A percentile compares a stretch with the other conserved stretches of the same genome.
phyloP scores from a whole-genome alignment of 352 stramenopile genomes.

The Globisporangium splendens region DNA sequence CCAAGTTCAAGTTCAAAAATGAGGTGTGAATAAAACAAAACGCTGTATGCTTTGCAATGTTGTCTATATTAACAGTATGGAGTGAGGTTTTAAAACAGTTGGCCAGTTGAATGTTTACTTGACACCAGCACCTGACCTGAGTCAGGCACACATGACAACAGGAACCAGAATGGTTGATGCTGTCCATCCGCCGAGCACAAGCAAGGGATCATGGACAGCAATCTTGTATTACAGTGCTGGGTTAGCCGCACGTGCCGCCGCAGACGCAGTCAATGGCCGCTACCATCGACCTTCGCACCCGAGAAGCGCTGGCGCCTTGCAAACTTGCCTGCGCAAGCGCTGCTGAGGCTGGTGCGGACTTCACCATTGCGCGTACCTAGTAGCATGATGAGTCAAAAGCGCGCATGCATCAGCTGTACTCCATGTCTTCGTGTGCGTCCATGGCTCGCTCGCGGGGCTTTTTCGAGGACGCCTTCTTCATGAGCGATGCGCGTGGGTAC shows the following conservation, averaged over 20 bases:
- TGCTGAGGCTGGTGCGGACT: too few relatives aligned
- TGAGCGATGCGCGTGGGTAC: conserved; percentile 31
- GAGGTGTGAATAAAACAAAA: not conserved
- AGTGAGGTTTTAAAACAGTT: not conserved
- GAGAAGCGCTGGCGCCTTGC: too few relatives aligned
- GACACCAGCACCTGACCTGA: not conserved
- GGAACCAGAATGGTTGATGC: not conserved
- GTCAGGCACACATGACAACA: too few relatives aligned
- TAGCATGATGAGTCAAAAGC: too few relatives aligned
- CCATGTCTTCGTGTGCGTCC: conserved; percentile 39
- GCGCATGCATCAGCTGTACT: conserved; percentile 37
- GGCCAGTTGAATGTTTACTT: conserved; percentile 7
- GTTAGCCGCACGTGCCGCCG: too few relatives aligned
- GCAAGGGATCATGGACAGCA: too few relatives aligned
- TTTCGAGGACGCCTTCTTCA: conserved; percentile 47
- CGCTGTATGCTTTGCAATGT: not conserved
- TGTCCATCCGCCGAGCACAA: too few relatives aligned
- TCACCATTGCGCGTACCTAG: too few relatives aligned
- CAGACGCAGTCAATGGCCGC: too few relatives aligned
- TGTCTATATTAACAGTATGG: not conserved
- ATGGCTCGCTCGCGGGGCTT: conserved; percentile 36
- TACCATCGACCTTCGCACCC: too few relatives aligned
- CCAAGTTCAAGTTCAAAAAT: conserved; percentile 1
- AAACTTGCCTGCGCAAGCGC: too few relatives aligned
- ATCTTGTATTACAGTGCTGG: too few relatives aligned